Percentiles rank a stretch among this genome's conserved stretches.
phyloP scores from a whole-genome alignment of 805 yeast species.

The Pichia phayaonensis region DNA sequence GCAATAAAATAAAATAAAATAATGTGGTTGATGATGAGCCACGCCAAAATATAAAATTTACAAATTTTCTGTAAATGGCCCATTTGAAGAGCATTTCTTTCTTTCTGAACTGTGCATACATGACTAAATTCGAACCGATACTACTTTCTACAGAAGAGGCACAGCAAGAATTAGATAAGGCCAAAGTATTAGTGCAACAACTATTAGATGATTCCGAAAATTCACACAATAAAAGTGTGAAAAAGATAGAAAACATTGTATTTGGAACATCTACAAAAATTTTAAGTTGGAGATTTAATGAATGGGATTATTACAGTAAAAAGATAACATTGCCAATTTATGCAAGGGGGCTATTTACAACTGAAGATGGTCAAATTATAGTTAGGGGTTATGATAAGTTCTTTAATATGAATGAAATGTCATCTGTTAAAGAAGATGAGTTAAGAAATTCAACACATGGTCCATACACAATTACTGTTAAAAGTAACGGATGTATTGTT shows the following conservation, averaged over 20 bases:
- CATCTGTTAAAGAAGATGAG: conserved; percentile 40
- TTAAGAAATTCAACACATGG: conserved; percentile 50
- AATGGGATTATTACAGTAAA: conserved; percentile 71
- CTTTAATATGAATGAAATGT: conserved; percentile 69
- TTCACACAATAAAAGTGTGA: conserved; percentile 21
- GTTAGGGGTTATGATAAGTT: conserved; percentile 93
- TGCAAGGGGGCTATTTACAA: conserved; percentile 80
- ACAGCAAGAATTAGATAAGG: conserved; percentile 1
- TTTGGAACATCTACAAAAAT: conserved; percentile 17
- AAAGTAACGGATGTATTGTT: conserved; percentile 92
- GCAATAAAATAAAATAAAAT: neutral
- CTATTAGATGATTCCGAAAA: conserved; percentile 9
- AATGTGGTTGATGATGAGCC: neutral
- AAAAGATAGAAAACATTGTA: conserved; percentile 18
- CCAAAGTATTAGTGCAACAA: conserved; percentile 9
- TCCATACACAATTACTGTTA: conserved; percentile 73
- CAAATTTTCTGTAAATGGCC: neutral
- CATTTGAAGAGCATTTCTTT: neutral
- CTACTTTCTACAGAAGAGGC: neutral
- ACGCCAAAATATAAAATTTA: neutral
- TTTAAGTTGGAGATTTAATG: conserved; percentile 74
- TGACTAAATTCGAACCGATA: neutral
- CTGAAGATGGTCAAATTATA: conserved; percentile 37
- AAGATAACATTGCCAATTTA: conserved; percentile 53
- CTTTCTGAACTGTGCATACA: neutral